Evolutionary conservation across 2,329 filamentous ascomycete species (phyloP).

Genomic region (Xylaria hypoxylon): DNA sequence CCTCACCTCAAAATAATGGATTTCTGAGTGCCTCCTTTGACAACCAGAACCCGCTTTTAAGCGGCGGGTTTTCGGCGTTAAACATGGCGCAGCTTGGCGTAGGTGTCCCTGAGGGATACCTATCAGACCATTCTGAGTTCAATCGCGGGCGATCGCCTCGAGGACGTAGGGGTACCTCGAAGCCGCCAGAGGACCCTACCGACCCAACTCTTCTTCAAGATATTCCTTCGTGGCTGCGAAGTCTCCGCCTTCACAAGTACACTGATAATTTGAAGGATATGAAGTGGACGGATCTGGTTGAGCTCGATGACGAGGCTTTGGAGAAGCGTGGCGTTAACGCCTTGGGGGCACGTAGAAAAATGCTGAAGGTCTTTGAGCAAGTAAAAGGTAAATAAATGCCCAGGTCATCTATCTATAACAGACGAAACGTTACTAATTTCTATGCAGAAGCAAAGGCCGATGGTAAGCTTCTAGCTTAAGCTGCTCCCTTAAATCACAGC

Average conservation of each 20-base stretch:
- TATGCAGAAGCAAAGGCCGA: constrained; percentile 75
- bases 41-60: constrained; percentile 74
- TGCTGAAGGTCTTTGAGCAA: constrained; percentile 99
- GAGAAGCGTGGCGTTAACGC: constrained; percentile 96
- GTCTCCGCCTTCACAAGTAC: constrained; percentile 96
- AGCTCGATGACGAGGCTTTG: constrained; percentile 91
- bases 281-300: constrained; percentile 93
- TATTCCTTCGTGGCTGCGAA: constrained; percentile 95
- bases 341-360: constrained; percentile 92
- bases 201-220: constrained; percentile 91
- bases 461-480: constrained; percentile 71
- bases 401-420: background rate
- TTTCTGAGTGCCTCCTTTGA: constrained; percentile 94
- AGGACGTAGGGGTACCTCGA: constrained; percentile 91
- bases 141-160: constrained; percentile 90
- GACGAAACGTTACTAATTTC: constrained; percentile 46
- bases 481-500: background rate
- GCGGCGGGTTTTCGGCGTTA: constrained; percentile 76
- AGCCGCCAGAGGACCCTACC: constrained; percentile 97
- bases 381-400: constrained; percentile 72
- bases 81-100: constrained; percentile 79
- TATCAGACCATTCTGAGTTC: constrained; percentile 94
- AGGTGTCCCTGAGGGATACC: constrained; percentile 81
- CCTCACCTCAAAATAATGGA: constrained; percentile 92
- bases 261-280: constrained; percentile 98